Evolutionary conservation across 2,329 filamentous ascomycete genomes (phyloP), one percentile per base, ranked within the genome.

Genomic region (Alternaria atra): DNA sequence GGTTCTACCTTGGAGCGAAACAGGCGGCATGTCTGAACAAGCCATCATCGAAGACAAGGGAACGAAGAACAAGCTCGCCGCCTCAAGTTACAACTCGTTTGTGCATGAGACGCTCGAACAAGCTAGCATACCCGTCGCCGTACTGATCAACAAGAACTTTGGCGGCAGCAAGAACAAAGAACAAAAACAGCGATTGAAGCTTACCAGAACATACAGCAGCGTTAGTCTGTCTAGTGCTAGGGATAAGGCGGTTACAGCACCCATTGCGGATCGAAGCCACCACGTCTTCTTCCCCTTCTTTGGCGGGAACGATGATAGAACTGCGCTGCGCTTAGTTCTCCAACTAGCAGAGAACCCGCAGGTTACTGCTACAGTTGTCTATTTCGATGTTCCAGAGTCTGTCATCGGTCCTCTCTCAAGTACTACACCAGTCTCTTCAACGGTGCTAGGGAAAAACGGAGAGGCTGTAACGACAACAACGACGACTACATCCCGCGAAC

Each of bases 221-320:
- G 65, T 74, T 47, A 76, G 73, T 47, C 73, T 91, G 48, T 83
- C 85, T 61, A 88, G 86, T 66, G 80, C 84, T 32, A 80, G 83
- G n/a, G 87, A 90, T 54, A 80, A 86, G 10, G 80, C 85, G 0
- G 80, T 85, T 20, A 81, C 85, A 52, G 73, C 73, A 1, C 87
- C 90, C 0, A 84, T 89, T 5, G 82, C 84, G 6, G 87, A 92
- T 70, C 89, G 89, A 62, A 89, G 87, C 35, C 93, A 97, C 74
- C 93, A 94, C 74, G 85, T 98, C 66, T 94, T 97, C 75, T 84
- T 97, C 55, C 91, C 94, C 0, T 98, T 93, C 79, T 89, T 97
- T 60, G 94, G 94, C 17, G 92, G 92, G 8, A 81, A 84, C 1
- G 95, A 99, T 73, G 94, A 97, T 72, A 86, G 88, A 7, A 87